These are phyloP conservation scores for Mitragyna speciosa DNA, from an alignment of 257 asterid genomes.

Conservation along the genomic window DNA sequence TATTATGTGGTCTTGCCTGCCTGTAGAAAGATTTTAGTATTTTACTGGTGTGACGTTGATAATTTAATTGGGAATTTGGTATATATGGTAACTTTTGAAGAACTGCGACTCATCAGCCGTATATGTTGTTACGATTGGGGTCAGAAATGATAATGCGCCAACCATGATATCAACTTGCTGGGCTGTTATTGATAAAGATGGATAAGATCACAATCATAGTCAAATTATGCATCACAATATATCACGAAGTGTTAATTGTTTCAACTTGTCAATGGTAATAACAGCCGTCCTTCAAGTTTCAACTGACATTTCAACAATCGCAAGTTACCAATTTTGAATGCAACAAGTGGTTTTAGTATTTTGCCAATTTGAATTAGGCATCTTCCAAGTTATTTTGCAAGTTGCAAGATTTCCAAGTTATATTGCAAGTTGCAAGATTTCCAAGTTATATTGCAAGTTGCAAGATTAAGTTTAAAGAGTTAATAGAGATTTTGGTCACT, in stretches of 20 bases:
- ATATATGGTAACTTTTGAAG: no score
- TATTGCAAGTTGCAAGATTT: no score
- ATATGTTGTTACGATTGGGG: neutral
- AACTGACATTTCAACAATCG: conserved; percentile 14
- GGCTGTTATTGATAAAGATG: neutral
- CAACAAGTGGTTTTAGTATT: no score
- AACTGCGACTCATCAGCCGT: neutral
- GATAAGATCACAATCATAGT: neutral
- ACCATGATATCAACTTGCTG: neutral
- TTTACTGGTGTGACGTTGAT: neutral
- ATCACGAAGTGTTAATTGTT: neutral
- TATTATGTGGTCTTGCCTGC: conserved; percentile 17
- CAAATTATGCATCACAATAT: neutral
- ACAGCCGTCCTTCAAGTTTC: neutral
- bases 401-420: no score
- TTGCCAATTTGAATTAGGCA: no score
- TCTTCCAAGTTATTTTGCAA: no score
- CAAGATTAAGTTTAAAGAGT: no score
- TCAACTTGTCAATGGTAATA: neutral
- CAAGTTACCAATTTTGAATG: no score
- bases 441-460: no score
- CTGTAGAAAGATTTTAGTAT: neutral
- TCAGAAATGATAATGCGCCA: neutral
- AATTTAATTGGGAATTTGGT: neutral
- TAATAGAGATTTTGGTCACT: no score